These are phyloP conservation scores for Naumovozyma castellii DNA, from an alignment of 805 yeast genomes.

Conservation along the genomic window DNA sequence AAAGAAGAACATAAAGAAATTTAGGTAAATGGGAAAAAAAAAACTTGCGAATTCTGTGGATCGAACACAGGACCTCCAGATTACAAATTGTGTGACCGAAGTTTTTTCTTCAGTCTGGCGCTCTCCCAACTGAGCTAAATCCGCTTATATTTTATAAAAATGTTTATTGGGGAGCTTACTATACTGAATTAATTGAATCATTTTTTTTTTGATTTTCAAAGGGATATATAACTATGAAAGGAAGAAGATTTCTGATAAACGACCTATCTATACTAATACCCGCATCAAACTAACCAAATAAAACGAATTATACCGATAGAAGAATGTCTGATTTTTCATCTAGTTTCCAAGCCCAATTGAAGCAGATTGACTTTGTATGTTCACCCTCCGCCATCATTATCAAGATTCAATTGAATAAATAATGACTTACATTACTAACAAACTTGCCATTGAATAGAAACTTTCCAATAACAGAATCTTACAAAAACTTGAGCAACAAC, in stretches of 20 bases:
- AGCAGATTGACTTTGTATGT: conserved; percentile 41
- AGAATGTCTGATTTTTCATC: conserved; percentile 37
- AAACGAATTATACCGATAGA: too few relatives aligned
- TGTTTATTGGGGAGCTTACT: too few relatives aligned
- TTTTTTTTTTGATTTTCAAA: not conserved
- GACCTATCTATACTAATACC: too few relatives aligned
- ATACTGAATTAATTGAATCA: too few relatives aligned
- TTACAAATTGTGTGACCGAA: conserved; percentile 17
- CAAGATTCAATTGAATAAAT: conserved; percentile 3
- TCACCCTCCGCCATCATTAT: not conserved
- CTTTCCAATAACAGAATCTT: conserved; percentile 28
- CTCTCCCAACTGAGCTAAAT: conserved; percentile 39
- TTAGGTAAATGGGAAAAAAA: not conserved
- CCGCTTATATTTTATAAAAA: conserved; percentile 18
- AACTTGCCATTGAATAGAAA: conserved; percentile 15
- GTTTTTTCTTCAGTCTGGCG: conserved; percentile 35
- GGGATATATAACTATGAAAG: too few relatives aligned
- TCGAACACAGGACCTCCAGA: conserved; percentile 83
- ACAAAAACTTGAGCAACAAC: conserved; percentile 35
- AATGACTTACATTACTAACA: conserved; percentile 4
- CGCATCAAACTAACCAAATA: too few relatives aligned
- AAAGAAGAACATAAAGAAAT: not conserved
- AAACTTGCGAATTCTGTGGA: conserved; percentile 60
- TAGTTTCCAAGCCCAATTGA: conserved; percentile 39
- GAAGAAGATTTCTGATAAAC: too few relatives aligned